phyloP scores from a whole-genome alignment of 805 yeast genomes.

The Naumovozyma castellii region DNA sequence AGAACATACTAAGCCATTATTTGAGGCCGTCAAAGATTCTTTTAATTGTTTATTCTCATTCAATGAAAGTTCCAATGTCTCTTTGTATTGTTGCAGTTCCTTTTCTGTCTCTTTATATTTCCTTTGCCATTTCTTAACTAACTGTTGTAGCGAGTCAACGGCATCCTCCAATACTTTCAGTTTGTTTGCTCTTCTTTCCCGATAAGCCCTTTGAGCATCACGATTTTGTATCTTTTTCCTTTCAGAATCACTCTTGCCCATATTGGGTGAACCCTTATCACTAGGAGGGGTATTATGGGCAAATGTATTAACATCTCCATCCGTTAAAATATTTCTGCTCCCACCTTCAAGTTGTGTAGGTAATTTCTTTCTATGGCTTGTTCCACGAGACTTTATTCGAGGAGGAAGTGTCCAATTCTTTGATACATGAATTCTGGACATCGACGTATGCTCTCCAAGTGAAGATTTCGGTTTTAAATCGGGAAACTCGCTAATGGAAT shows the following conservation, averaged over 20 bases:
- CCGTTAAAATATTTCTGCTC: no score
- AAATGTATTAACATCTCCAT: neutral
- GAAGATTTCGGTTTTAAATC: constrained; percentile 1
- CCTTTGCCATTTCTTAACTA: constrained; percentile 60
- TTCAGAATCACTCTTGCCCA: constrained; percentile 14
- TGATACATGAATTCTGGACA: constrained; percentile 9
- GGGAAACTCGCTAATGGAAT: no score
- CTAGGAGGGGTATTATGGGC: neutral
- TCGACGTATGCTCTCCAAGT: neutral
- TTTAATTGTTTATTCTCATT: neutral
- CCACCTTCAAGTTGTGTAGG: neutral
- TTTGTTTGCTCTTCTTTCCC: constrained; percentile 77
- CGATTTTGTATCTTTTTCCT: constrained; percentile 80
- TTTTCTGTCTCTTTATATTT: constrained; percentile 21
- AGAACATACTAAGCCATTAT: neutral
- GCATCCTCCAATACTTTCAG: constrained; percentile 64
- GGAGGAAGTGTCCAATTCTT: constrained; percentile 20
- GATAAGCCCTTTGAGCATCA: constrained; percentile 87
- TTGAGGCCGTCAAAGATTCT: neutral
- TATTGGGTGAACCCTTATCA: no score
- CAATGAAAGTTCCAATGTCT: neutral
- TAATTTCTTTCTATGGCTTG: neutral
- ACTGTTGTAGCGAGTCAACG: constrained; percentile 28
- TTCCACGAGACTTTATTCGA: constrained; percentile 1
- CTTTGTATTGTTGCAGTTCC: constrained; percentile 28